phyloP scores from a whole-genome alignment of 1,139 yeast species.

The Geotrichum australiense region DNA sequence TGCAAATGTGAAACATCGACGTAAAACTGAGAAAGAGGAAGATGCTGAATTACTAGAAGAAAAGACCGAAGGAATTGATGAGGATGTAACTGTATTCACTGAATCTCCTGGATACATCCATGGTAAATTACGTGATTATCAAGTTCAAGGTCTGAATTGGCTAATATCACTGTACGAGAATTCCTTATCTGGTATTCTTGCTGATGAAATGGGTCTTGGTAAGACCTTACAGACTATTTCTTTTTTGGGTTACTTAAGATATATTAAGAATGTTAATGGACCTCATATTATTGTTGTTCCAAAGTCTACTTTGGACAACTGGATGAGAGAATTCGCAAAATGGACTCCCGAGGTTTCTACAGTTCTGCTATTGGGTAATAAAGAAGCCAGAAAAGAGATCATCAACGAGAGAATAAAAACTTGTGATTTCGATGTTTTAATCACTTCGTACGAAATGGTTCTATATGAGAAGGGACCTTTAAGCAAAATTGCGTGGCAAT shows the following conservation, averaged over 20 bases:
- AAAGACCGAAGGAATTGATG: conserved; percentile 50
- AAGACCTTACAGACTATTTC: conserved; percentile 46
- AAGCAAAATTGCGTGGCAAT: conserved; percentile 86
- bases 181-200: conserved; percentile 80
- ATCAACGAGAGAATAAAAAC: conserved; percentile 54
- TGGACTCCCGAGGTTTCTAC: conserved; percentile 98
- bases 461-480: conserved; percentile 76
- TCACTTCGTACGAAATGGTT: conserved; percentile 91
- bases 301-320: conserved; percentile 88
- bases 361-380: conserved; percentile 78
- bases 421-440: conserved; percentile 79
- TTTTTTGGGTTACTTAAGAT: conserved; percentile 79
- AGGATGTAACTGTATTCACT: conserved; percentile 51
- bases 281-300: conserved; percentile 93
- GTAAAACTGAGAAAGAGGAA: conserved; percentile 86
- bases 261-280: conserved; percentile 70
- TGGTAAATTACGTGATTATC: conserved; percentile 66
- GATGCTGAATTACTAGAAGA: conserved; percentile 80
- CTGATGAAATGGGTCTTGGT: conserved; percentile 98
- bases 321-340: conserved; percentile 86
- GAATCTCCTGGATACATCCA: conserved; percentile 66
- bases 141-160: conserved; percentile 93
- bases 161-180: conserved; percentile 75
- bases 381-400: conserved; percentile 61
- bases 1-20: conserved; percentile 28